Evolutionary conservation across 495 filamentous ascomycete genomes (phyloP).

Genomic region (Trichoderma gamsii): DNA sequence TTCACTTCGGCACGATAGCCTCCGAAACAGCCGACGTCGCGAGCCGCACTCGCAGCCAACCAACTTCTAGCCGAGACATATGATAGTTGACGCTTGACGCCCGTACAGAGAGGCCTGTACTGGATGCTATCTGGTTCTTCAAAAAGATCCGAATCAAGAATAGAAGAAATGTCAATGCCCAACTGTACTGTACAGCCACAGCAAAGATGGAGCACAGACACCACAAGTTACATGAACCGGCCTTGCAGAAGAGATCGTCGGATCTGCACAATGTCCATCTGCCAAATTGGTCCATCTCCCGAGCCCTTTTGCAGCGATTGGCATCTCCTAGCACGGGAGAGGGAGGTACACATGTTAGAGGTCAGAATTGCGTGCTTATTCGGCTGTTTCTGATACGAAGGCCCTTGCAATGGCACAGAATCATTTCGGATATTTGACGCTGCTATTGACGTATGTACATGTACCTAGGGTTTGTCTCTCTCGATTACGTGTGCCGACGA

Average conservation of each 20-base stretch:
- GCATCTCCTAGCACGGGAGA: slow-evolving; percentile 1
- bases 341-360: neutral
- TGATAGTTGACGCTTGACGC: too few relatives aligned
- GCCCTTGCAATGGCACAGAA: too few relatives aligned
- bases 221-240: too few relatives aligned
- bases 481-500: too few relatives aligned
- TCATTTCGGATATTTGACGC: too few relatives aligned
- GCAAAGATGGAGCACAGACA: neutral
- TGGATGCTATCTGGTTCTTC: too few relatives aligned
- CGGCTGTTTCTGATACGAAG: too few relatives aligned
- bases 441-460: too few relatives aligned
- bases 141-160: neutral
- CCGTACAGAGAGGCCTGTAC: too few relatives aligned
- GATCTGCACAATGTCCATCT: neutral
- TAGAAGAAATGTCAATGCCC: neutral
- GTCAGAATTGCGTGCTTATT: neutral
- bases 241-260: neutral
- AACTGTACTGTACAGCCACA: too few relatives aligned
- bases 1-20: neutral
- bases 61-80: too few relatives aligned
- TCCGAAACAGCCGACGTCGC: neutral
- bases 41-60: neutral
- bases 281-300: neutral
- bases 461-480: too few relatives aligned
- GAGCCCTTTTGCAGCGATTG: neutral